phyloP scores from a whole-genome alignment of 1,284 basidiomycete species.

The Clitocybe nebularis region DNA sequence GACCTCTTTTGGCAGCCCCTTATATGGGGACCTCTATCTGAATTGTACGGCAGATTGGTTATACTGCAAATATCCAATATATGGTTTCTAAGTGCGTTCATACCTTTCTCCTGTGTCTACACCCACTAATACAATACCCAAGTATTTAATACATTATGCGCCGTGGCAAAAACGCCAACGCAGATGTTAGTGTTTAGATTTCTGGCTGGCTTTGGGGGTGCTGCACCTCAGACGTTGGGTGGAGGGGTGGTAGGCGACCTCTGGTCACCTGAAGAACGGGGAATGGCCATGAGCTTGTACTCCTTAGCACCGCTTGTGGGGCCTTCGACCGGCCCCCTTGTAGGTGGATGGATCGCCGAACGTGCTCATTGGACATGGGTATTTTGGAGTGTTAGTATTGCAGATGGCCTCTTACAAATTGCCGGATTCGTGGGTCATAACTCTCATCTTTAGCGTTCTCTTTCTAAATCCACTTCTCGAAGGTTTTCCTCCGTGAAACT shows the following conservation, averaged over 20 bases:
- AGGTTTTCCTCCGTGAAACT: constrained; percentile 28
- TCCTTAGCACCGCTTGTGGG: constrained; percentile 29
- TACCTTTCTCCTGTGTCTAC: not conserved
- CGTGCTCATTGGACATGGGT: constrained; percentile 27
- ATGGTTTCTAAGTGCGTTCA: constrained; percentile 26
- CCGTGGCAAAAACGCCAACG: constrained; percentile 26
- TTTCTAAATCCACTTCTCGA: constrained; percentile 5
- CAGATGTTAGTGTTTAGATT: constrained; percentile 30
- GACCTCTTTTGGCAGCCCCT: constrained; percentile 19
- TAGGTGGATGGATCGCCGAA: constrained; percentile 29
- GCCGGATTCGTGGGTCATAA: constrained; percentile 23
- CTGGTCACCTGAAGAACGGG: constrained; percentile 30
- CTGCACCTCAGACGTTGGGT: constrained; percentile 28
- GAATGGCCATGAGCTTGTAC: constrained; percentile 28
- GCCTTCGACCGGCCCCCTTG: constrained; percentile 24
- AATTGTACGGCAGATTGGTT: constrained; percentile 25
- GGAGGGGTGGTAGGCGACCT: constrained; percentile 30
- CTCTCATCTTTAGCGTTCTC: constrained; percentile 1
- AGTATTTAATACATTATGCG: constrained; percentile 28
- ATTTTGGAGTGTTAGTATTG: constrained; percentile 29
- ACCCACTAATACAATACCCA: not conserved
- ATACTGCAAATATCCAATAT: constrained; percentile 29
- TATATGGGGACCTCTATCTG: constrained; percentile 28
- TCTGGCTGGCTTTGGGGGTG: constrained; percentile 29
- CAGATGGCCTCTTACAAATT: constrained; percentile 27